Evolutionary conservation across 2,329 filamentous ascomycete genomes (phyloP).

Genomic region (Colletotrichum tabaci): DNA sequence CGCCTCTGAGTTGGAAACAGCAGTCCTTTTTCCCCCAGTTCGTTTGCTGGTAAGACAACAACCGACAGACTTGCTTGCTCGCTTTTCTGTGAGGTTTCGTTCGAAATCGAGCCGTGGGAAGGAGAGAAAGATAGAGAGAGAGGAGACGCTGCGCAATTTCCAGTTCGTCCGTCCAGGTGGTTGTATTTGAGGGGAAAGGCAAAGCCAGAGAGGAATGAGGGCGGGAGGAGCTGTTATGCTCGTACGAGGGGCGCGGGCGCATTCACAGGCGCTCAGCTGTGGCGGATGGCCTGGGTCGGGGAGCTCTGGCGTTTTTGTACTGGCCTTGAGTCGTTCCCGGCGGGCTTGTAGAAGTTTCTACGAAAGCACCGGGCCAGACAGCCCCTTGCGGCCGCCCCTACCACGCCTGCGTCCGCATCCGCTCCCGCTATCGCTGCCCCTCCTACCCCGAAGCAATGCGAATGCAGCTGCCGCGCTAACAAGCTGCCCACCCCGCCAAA

Average conservation of each 20-base stretch:
- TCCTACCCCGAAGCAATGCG: constrained; percentile 35
- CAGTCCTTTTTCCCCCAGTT: neutral
- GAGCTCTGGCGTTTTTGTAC: constrained; percentile 54
- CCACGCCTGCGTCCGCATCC: constrained; percentile 21
- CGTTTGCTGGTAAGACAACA: constrained; percentile 10
- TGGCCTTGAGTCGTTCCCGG: constrained; percentile 54
- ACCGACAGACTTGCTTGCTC: neutral
- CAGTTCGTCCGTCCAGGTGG: constrained; percentile 21
- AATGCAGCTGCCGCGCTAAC: constrained; percentile 39
- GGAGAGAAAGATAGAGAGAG: constrained; percentile 6
- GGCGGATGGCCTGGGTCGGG: constrained; percentile 44
- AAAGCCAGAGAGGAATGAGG: constrained; percentile 24
- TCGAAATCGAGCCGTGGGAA: neutral
- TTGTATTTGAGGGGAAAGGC: constrained; percentile 36
- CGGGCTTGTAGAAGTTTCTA: constrained; percentile 62
- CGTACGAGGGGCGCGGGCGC: constrained; percentile 35
- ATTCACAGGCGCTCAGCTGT: constrained; percentile 45
- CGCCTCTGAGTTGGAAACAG: constrained; percentile 3
- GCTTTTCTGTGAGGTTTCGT: neutral
- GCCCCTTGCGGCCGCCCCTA: constrained; percentile 38
- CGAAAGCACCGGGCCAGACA: constrained; percentile 42
- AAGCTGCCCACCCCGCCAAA: constrained; percentile 30
- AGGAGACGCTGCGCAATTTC: constrained; percentile 21
- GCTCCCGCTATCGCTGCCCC: constrained; percentile 39
- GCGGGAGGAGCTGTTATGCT: constrained; percentile 27